Conservation (phyloP, 2,329 filamentous ascomycete species). For the Thielaviopsis euricoi region DNA sequence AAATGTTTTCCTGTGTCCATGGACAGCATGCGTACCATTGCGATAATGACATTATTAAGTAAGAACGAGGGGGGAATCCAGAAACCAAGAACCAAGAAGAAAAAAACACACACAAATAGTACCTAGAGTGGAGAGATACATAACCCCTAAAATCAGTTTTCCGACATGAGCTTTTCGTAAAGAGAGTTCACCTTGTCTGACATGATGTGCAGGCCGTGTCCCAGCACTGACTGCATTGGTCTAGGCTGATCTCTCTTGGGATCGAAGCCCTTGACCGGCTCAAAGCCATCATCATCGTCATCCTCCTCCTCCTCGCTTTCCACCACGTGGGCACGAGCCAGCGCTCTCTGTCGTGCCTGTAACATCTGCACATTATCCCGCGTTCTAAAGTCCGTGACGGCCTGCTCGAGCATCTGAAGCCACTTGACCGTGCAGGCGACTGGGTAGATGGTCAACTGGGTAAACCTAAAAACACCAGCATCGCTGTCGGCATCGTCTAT, state of each 20-base stretch:
- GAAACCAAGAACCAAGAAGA: not conserved
- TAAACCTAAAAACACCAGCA: not conserved
- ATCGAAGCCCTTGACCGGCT: constrained; percentile 7
- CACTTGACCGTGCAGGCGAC: not conserved
- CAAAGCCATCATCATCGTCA: constrained; percentile 7
- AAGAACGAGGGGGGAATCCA: not conserved
- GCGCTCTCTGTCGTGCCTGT: not conserved
- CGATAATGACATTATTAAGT: not conserved
- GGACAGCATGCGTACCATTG: not conserved
- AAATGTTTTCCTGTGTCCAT: not conserved
- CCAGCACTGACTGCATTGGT: not conserved
- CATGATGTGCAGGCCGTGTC: not conserved
- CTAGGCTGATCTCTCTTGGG: not conserved
- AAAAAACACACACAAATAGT: not conserved
- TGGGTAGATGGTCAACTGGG: not conserved
- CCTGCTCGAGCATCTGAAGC: not conserved
- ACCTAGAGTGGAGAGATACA: not conserved
- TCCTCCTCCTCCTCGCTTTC: not conserved
- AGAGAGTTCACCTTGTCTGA: not conserved
- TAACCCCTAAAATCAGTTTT: not conserved
- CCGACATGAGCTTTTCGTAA: not conserved
- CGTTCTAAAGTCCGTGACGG: not conserved
- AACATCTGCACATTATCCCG: not conserved
- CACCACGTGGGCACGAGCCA: not conserved
- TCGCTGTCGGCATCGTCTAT: not conserved